These are phyloP conservation scores for Buxus sempervirens DNA, from an alignment of 164 flowering plant genomes.

Conservation along the genomic window DNA sequence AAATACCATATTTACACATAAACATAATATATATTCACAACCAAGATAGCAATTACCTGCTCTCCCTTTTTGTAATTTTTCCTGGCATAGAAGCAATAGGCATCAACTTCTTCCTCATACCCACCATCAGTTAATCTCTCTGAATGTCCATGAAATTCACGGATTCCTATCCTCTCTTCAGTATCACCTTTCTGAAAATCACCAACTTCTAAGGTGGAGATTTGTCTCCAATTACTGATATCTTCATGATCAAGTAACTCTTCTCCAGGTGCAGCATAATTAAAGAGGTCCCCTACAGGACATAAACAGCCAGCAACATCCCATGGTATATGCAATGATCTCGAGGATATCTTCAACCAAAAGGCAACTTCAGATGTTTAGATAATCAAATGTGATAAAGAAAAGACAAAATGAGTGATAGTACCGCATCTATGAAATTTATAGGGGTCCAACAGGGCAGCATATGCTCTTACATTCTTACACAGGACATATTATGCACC, in stretches of 20 bases:
- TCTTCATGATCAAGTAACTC: constrained; percentile 28
- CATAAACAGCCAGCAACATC: constrained; percentile 97
- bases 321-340: constrained; percentile 91
- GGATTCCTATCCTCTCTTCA: constrained; percentile 12
- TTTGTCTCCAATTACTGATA: constrained; percentile 6
- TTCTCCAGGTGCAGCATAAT: constrained; percentile 85
- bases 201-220: constrained; percentile 18
- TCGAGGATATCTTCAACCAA: constrained; percentile 67
- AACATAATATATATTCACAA: neutral
- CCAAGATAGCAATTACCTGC: constrained; percentile 53
- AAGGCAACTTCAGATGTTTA: neutral
- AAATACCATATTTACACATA: neutral
- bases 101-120: constrained; percentile 47
- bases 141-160: constrained; percentile 20
- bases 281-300: constrained; percentile 92
- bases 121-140: constrained; percentile 74
- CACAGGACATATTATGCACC: too few species aligned
- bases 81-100: constrained; percentile 90
- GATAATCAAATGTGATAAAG: neutral
- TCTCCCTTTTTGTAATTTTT: constrained; percentile 63
- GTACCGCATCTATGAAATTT: neutral
- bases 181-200: constrained; percentile 14
- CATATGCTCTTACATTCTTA: neutral
- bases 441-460: neutral
- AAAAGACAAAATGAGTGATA: neutral